phyloP scores from a whole-genome alignment of 2,329 filamentous ascomycete species.

The Onygenales sp. region DNA sequence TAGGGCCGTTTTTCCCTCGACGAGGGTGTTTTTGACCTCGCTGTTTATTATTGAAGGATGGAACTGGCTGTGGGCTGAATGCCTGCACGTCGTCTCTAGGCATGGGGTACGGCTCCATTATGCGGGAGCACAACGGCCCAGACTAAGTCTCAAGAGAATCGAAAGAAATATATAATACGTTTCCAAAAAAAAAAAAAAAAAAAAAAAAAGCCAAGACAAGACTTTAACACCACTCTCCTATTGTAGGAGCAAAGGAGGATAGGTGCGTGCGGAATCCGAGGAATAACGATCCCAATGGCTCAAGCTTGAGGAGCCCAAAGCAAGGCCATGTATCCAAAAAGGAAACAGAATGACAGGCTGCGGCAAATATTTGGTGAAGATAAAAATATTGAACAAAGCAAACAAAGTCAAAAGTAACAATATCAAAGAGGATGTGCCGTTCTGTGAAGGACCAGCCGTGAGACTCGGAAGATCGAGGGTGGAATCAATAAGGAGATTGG shows the following conservation, averaged over 20 bases:
- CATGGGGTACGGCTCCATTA: constrained; percentile 7
- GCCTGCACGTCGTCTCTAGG: constrained; percentile 1
- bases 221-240: neutral
- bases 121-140: neutral
- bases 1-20: constrained; percentile 11
- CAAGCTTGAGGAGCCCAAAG: neutral
- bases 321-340: neutral
- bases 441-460: neutral
- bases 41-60: constrained; percentile 6
- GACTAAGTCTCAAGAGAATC: neutral
- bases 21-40: constrained; percentile 10
- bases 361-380: neutral
- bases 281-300: neutral
- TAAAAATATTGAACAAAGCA: neutral
- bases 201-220: neutral
- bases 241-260: neutral
- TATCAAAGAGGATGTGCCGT: neutral
- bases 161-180: neutral
- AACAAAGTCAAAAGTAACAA: neutral
- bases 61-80: constrained; percentile 5
- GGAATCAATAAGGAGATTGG: neutral
- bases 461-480: neutral
- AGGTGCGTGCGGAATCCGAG: neutral
- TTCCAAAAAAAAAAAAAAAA: neutral
- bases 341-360: neutral